Percentiles rank a stretch among this genome's conserved stretches.
phyloP scores from a whole-genome alignment of 768 basidiomycete species.

The Lactarius evosmus region DNA sequence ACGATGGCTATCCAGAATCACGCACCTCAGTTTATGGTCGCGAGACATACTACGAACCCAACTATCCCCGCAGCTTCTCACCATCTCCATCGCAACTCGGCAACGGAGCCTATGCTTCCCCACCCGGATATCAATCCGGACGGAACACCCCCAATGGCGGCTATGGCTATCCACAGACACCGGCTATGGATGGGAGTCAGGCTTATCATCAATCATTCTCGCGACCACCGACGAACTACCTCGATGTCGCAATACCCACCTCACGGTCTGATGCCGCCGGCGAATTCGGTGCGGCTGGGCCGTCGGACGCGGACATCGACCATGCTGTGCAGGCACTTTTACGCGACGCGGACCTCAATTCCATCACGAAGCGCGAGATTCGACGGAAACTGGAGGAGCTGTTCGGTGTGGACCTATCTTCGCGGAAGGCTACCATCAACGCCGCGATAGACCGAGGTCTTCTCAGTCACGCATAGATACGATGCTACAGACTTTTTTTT shows the following conservation, averaged over 20 bases:
- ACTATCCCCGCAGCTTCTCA: slow-evolving; percentile 39
- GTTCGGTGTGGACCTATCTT: slow-evolving; percentile 73
- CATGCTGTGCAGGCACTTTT: slow-evolving; percentile 70
- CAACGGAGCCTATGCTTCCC: slow-evolving; percentile 46
- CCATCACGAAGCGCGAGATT: slow-evolving; percentile 89
- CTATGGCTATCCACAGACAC: slow-evolving; percentile 15
- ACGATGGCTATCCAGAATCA: slow-evolving; percentile 74
- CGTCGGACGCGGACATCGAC: slow-evolving; percentile 71
- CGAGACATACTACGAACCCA: slow-evolving; percentile 81
- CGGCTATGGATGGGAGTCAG: slow-evolving; percentile 33
- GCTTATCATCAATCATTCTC: slow-evolving; percentile 64
- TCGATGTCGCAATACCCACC: slow-evolving; percentile 63
- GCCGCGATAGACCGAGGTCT: slow-evolving; percentile 71
- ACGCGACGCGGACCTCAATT: slow-evolving; percentile 77
- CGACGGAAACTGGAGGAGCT: slow-evolving; percentile 77
- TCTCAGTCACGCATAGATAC: slow-evolving; percentile 37
- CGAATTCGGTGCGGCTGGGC: slow-evolving; percentile 46
- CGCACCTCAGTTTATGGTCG: slow-evolving; percentile 82
- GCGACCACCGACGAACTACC: slow-evolving; percentile 70
- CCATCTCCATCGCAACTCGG: slow-evolving; percentile 74
- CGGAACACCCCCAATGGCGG: slow-evolving; percentile 61
- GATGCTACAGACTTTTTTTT: background rate
- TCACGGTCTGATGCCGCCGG: slow-evolving; percentile 47
- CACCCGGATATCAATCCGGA: slow-evolving; percentile 74
- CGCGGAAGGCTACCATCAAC: slow-evolving; percentile 73